Base-by-base conservation (phyloP, 2,329 filamentous ascomycete species). In the Xylaria arbuscula region DNA sequence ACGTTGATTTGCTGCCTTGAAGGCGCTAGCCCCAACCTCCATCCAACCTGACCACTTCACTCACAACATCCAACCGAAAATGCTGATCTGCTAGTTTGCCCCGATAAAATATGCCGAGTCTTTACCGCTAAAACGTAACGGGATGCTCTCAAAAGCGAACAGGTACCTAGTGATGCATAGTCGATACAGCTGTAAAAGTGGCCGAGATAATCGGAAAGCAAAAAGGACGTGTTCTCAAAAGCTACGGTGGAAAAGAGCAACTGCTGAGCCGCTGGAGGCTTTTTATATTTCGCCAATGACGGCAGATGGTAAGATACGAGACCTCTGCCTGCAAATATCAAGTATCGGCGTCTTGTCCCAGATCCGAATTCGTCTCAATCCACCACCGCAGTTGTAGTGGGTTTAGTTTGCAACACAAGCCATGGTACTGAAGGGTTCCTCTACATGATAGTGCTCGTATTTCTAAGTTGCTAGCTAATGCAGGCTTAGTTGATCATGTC, bases 1-100 rank as follows among this genome's bases (percentile, higher is more conserved):
- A 51, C n/a, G 15, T 28, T 59, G 38, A 48, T 38, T 58, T 45
- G 36, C 24, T 64, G 62, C 45, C 48, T 48, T 24, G 54, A n/a
- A 24, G 61, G 51, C 42, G 17, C 38, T 57, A 45, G 55, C 38
- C 45, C 54, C 38, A 45, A 57, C 38, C 22, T 15, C 51, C 19
- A 63, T 19, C 15, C 34, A 10, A 55, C 51, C 24, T 17, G 50
- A 51, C 50, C 19, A 19, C 32, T 34, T 36, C 24, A n/a, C 32
- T 28, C 38, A 24, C 15, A 36, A n/a, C 51, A 8, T 9, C 36
- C n/a, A 45, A 51, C 36, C n/a, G 19, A 61, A 34, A 34, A 54
- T 32, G 24, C 48, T 17, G 51, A 54, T 51, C 34, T 32, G 47
- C 22, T 24, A 47, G 19, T 38, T 24, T 36, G 32, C 50, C 60